Base-by-base conservation (phyloP, 202 grass and related monocot genomes). In the Schoenoplectus tabernaemontani region DNA sequence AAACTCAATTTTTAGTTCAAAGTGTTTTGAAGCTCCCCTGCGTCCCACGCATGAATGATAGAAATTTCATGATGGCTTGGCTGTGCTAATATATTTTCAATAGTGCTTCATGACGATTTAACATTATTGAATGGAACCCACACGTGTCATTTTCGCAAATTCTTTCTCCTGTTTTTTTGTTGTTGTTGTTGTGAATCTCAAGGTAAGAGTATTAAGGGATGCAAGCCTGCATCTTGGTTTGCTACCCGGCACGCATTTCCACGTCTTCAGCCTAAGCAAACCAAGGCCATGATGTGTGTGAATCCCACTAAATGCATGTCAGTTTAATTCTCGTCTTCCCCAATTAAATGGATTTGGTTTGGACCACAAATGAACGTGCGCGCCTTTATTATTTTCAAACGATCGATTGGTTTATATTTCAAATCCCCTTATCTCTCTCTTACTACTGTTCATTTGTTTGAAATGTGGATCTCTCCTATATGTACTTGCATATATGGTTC, bases 201-300 rank as follows among this genome's bases (percentile, higher is more conserved):
- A 92, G 87, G 82, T 56, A 19, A 56, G 28, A 77, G 9, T n/a
- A n/a, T n/a, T n/a, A n/a, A n/a, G n/a, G n/a, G n/a, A n/a, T n/a
- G 72, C 50, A 70, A 69, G 79, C 79, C 47, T 69, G 80, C 80
- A 82, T 58, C 90, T 82, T 87, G 82, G 85, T 79, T 82, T 83
- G 68, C 84, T 85, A 81, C 85, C 83, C 83, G 62, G 87, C 87
- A 74, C 50, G 76, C 85, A 89, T 62, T 86, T 81, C 57, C 26
- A 87, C 51, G 48, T 44, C 15, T 7, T 16, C 7, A 75, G 23
- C 16, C 46, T 20, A 56, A 78, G 13, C 53, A 80, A 80, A 9
- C 13, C 59, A 80, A 80, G 59, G 12, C 39, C 58, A 47, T 80
- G 23, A 80, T 65, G 59, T 83, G 82, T 71, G 69, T 83, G 82